Evolutionary conservation across 768 basidiomycete species (phyloP), one percentile per base, ranked within the genome.

Genomic region (Galerina marginata): DNA sequence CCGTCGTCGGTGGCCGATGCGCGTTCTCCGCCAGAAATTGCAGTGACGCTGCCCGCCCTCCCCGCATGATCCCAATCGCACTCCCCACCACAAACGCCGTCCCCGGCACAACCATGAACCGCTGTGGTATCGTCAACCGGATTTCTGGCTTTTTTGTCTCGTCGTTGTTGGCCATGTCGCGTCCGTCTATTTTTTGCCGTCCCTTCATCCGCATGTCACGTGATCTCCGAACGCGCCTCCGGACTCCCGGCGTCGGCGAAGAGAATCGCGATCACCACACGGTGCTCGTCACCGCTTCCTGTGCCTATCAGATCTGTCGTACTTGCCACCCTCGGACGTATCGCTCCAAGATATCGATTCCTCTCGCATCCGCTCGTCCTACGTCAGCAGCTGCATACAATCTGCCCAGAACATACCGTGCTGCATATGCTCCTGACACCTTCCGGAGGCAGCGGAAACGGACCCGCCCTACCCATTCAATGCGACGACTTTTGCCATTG

Each of bases 11-110:
- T 49, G 90, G 83, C 56, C 92, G 83, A 74, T 96, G 95, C 45
- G 88, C 94, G 72, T 96, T 96, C 74, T 96, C 94, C n/a, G 93
- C 94, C 51, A 95, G 82, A 73, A 91, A 96, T 53, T 86, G 89
- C 71, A 95, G 77, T 11, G 86, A 83, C n/a, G 90, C 86, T 48
- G 74, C 79, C 45, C 90, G 84, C 10, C 87, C 87, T 16, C 89
- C 90, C 16, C 92, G 87, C 66, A 90, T 81, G 23, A 86, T 76
- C n/a, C 92, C 92, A 56, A 92, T 85, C 38, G 82, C 77, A n/a
- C 82, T 77, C 16, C 92, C 92, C 20, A 87, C 71, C 23, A 85
- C 61, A 60, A 88, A 73, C 46, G 86, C 89, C 4, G 83, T 81
- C 16, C 79, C 81, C 0, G 90, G 87, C 23, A 93, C 80, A 54